phyloP scores from a whole-genome alignment of 768 basidiomycete genomes.

The Tephrocybe sp. region DNA sequence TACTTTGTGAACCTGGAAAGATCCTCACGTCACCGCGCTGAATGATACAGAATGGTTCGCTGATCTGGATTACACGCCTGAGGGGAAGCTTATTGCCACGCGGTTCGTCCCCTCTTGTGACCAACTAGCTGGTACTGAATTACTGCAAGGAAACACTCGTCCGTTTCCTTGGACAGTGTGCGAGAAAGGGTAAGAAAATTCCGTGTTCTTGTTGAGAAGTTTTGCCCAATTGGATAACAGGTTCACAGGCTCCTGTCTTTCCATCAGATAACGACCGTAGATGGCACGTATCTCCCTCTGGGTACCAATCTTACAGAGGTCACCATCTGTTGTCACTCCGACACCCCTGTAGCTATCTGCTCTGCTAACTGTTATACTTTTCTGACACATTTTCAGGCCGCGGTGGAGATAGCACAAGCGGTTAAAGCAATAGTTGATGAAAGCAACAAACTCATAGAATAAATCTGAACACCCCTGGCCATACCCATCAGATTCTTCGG shows the following conservation, averaged over 20 bases:
- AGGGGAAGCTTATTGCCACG: slow-evolving; percentile 61
- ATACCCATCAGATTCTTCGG: background rate
- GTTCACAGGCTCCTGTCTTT: slow-evolving; percentile 42
- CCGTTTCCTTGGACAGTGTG: slow-evolving; percentile 42
- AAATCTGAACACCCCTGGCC: slow-evolving; percentile 12
- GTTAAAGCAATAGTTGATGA: slow-evolving; percentile 59
- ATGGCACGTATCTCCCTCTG: slow-evolving; percentile 40
- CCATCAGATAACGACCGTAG: slow-evolving; percentile 48
- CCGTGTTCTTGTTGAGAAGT: background rate
- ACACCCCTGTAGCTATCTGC: slow-evolving; percentile 50
- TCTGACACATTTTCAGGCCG: background rate
- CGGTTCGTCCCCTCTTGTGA: slow-evolving; percentile 33
- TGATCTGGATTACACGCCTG: slow-evolving; percentile 58
- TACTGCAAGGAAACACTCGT: slow-evolving; percentile 45
- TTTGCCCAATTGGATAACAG: slow-evolving; percentile 23
- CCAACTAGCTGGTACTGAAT: background rate
- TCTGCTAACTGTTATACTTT: no score
- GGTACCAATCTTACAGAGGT: slow-evolving; percentile 46
- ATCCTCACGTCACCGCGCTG: background rate
- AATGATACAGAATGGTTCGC: slow-evolving; percentile 61
- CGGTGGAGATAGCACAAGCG: slow-evolving; percentile 6
- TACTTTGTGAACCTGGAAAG: background rate
- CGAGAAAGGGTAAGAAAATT: slow-evolving; percentile 37
- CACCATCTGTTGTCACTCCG: slow-evolving; percentile 66
- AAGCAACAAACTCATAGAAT: slow-evolving; percentile 41